phyloP scores from a whole-genome alignment of 768 basidiomycete species.

The Paxillus involutus region DNA sequence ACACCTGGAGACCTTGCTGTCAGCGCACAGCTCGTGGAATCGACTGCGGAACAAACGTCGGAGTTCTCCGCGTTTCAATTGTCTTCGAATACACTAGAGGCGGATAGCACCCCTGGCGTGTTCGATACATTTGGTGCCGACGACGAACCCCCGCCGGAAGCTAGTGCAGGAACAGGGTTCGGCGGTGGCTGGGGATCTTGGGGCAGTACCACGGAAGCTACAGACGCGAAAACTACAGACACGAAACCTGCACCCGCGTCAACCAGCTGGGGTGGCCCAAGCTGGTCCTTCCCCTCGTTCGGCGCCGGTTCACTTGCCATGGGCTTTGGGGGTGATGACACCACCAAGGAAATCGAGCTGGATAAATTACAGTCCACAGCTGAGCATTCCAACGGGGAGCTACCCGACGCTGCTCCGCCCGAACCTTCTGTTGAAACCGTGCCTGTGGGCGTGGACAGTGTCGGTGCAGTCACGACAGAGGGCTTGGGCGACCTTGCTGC shows the following conservation, averaged over 20 bases:
- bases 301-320: background rate
- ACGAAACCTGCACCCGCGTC: background rate
- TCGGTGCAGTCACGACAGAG: background rate
- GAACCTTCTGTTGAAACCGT: background rate
- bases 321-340: background rate
- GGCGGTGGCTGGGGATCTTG: slow-evolving; percentile 5
- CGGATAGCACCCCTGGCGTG: background rate
- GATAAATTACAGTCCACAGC: background rate
- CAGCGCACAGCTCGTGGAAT: slow-evolving; percentile 3
- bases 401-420: no score
- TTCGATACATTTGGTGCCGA: background rate
- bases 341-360: background rate
- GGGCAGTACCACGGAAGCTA: background rate
- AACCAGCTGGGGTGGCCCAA: background rate
- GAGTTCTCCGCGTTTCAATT: slow-evolving; percentile 10
- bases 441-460: background rate
- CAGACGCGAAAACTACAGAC: background rate
- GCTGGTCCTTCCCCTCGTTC: background rate
- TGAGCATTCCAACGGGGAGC: background rate
- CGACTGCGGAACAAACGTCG: slow-evolving; percentile 1
- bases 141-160: background rate
- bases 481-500: background rate
- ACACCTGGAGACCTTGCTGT: background rate
- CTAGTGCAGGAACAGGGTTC: background rate
- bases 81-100: background rate